phyloP scores from a whole-genome alignment of 2,329 filamentous ascomycete genomes.

The Phialocephala subalpina region DNA sequence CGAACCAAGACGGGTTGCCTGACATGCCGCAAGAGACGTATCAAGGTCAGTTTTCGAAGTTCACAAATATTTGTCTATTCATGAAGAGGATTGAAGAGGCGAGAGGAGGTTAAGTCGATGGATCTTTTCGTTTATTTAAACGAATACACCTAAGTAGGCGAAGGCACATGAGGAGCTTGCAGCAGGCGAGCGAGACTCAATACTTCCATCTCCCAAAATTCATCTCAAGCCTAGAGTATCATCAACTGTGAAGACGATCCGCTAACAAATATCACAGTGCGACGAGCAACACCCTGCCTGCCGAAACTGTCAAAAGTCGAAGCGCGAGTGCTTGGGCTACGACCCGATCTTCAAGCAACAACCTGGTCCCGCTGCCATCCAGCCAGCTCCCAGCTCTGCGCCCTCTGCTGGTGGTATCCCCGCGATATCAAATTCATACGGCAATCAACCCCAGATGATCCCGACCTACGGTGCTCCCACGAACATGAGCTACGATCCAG shows the following conservation, averaged over 20 bases:
- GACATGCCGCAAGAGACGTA: conserved; percentile 71
- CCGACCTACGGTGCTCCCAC: conserved; percentile 48
- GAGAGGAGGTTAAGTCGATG: conserved; percentile 43
- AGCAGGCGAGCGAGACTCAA: conserved; percentile 26
- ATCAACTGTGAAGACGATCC: conserved; percentile 1
- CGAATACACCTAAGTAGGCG: conserved; percentile 48
- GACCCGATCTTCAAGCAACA: conserved; percentile 85
- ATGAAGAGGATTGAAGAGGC: conserved; percentile 31
- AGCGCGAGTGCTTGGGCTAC: conserved; percentile 86
- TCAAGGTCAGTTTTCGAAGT: conserved; percentile 67
- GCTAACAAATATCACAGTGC: conserved; percentile 67
- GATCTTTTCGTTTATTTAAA: conserved; percentile 46
- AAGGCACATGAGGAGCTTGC: conserved; percentile 43
- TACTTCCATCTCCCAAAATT: neutral
- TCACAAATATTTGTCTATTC: conserved; percentile 32
- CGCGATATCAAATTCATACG: conserved; percentile 52
- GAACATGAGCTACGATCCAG: conserved; percentile 42
- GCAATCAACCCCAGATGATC: conserved; percentile 54
- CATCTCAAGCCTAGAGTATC: neutral
- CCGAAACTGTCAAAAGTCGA: conserved; percentile 88
- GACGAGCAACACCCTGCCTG: conserved; percentile 95
- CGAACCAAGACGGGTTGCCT: conserved; percentile 78
- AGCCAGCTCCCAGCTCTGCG: conserved; percentile 66
- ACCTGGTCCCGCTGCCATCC: conserved; percentile 72
- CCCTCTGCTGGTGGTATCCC: conserved; percentile 37